Evolutionary conservation across 2,329 filamentous ascomycete genomes (phyloP), one percentile per base, ranked within the genome.

Genomic region (Nigrospora sphaerica): DNA sequence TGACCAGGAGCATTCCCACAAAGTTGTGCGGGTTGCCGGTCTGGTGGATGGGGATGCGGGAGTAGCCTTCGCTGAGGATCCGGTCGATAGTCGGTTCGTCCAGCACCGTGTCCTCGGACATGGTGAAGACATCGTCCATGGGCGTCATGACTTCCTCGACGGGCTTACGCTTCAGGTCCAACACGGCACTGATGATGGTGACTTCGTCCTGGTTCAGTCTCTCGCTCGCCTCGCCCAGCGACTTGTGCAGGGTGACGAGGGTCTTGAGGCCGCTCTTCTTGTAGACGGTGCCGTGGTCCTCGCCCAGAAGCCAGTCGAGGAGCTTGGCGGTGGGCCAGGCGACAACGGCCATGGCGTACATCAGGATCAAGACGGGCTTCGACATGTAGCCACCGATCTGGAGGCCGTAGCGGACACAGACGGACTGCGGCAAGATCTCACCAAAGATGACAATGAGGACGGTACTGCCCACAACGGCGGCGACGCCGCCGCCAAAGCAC

Each of bases 221-320:
- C 61, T 98, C 90, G 35, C 86, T 86, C 31, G 86, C 85, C 39
- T 88, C 83, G 28, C 93, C 93, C 12, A 97, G 72, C 2, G 88
- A 95, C 67, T 95, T 90, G 71, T 98, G 93, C 14, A 98, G 75
- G 0, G 90, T 95, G 28, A 98, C 93, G 31, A 98, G 75, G 0
- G 93, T 97, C 73, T 98, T 98, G 56, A 98, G 71, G 0, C 93
- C 93, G 50, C 90, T 92, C 73, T 97, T 98, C 71, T 97, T 97
- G 80, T 98, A 98, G 38, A 92, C 83, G 1, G 91, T 96, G 45
- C 92, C 92, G 63, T 97, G 92, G 60, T 97, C 92, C 67, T 95
- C 87, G 50, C 93, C 93, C 4, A 98, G 81, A 10, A 96, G 78
- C 70, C 81, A 89, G 68, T 98, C 93, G 58, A 98, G 86, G 17